Percentiles rank a stretch among this genome's conserved stretches.
Conservation (phyloP, 257 asterid species). For the Buddleja alternifolia region DNA sequence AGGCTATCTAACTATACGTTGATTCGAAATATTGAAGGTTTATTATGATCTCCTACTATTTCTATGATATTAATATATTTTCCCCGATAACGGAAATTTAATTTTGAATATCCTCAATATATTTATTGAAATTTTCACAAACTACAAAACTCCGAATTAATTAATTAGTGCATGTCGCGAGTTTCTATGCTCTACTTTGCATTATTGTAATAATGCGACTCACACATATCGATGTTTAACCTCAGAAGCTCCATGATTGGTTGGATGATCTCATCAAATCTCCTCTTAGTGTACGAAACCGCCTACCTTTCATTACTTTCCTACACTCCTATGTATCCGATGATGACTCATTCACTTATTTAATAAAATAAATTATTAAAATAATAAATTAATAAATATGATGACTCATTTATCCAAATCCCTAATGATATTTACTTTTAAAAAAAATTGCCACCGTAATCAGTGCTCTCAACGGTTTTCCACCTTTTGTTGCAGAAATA, state of each 20-base stretch:
- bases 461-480: slow-evolving; percentile 26
- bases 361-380: no score
- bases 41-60: no score
- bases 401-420: no score
- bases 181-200: slow-evolving; percentile 21
- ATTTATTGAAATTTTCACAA: no score
- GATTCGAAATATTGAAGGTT: no score
- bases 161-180: neutral
- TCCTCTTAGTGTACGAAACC: slow-evolving; percentile 7
- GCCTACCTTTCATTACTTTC: neutral
- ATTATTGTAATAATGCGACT: neutral
- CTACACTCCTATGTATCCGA: slow-evolving; percentile 23
- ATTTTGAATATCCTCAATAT: no score
- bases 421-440: no score
- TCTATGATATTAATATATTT: no score
- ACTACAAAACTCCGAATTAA: no score
- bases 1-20: no score
- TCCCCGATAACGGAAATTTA: no score
- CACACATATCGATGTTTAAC: slow-evolving; percentile 26
- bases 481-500: slow-evolving; percentile 5
- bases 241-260: slow-evolving; percentile 37
- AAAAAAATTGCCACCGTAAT: slow-evolving; percentile 11
- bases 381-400: no score
- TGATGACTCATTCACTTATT: slow-evolving; percentile 4
- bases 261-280: slow-evolving; percentile 38